A percentile compares a stretch with the other conserved stretches of the same genome.
phyloP scores from a whole-genome alignment of 2,329 filamentous ascomycete genomes.

The Cytospora piceicola region DNA sequence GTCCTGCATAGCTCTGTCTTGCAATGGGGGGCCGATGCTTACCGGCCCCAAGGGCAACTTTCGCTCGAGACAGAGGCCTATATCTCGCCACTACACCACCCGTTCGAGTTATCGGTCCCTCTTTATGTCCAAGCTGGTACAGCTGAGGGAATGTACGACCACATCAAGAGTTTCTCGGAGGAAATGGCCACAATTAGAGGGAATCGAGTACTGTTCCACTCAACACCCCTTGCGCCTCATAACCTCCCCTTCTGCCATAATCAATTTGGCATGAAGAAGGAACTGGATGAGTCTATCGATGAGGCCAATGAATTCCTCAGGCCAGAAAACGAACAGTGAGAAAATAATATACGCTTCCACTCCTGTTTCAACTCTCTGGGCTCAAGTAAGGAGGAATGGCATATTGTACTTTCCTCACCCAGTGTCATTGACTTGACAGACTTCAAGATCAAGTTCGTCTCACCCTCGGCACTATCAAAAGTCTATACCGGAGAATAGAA shows the following conservation, averaged over 20 bases:
- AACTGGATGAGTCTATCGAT: constrained; percentile 1
- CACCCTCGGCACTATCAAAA: too few relatives aligned
- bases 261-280: constrained; percentile 2
- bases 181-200: constrained; percentile 30
- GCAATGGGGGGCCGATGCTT: constrained; percentile 34
- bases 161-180: constrained; percentile 30
- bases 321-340: not conserved
- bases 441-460: too few relatives aligned
- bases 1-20: constrained; percentile 31
- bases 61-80: constrained; percentile 27
- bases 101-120: constrained; percentile 32
- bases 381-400: not conserved
- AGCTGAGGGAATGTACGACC: constrained; percentile 31
- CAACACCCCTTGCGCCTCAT: constrained; percentile 5
- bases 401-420: not conserved
- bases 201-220: constrained; percentile 15
- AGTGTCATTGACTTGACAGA: too few relatives aligned
- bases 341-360: not conserved
- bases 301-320: constrained; percentile 4
- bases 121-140: constrained; percentile 33
- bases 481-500: too few relatives aligned
- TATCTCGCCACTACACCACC: constrained; percentile 34
- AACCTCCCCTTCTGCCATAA: constrained; percentile 15
- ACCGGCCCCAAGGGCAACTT: constrained; percentile 26
- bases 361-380: not conserved